Evolutionary conservation across 2,329 filamentous ascomycete genomes (phyloP).

Genomic region (Didymella glomerata): DNA sequence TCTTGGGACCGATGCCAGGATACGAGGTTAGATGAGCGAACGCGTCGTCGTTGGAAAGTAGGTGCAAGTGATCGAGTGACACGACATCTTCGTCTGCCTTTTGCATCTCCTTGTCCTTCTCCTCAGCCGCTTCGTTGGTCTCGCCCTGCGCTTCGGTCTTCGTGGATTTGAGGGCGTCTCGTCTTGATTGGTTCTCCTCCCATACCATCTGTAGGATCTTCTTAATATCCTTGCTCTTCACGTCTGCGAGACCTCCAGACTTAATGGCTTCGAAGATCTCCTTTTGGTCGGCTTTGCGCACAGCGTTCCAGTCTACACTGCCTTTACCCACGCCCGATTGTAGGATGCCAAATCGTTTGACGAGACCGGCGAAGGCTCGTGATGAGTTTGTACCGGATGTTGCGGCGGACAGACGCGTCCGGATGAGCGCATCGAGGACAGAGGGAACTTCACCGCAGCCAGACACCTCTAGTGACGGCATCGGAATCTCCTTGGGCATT

Average conservation of each 20-base stretch:
- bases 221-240: constrained; percentile 78
- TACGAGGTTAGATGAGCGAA: constrained; percentile 66
- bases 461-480: constrained; percentile 73
- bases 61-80: constrained; percentile 69
- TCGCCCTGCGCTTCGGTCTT: constrained; percentile 53
- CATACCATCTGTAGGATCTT: constrained; percentile 75
- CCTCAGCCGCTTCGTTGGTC: constrained; percentile 56
- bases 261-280: constrained; percentile 75
- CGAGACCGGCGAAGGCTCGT: constrained; percentile 71
- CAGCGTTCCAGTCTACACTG: constrained; percentile 78
- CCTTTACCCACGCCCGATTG: constrained; percentile 71
- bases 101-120: constrained; percentile 66
- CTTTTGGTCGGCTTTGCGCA: constrained; percentile 65
- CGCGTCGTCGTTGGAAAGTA: constrained; percentile 63
- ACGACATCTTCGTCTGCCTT: constrained; percentile 67
- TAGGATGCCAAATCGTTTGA: constrained; percentile 69
- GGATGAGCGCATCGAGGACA: constrained; percentile 69
- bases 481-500: constrained; percentile 72
- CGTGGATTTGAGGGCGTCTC: constrained; percentile 55
- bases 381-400: constrained; percentile 69
- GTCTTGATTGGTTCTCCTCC: constrained; percentile 69
- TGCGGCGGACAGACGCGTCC: constrained; percentile 68
- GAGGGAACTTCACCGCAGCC: constrained; percentile 74
- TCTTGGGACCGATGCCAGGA: constrained; percentile 72
- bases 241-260: constrained; percentile 72